These are phyloP conservation scores for Ceratonia siliqua DNA, from an alignment of 306 rosid genomes.

Conservation along the genomic window DNA sequence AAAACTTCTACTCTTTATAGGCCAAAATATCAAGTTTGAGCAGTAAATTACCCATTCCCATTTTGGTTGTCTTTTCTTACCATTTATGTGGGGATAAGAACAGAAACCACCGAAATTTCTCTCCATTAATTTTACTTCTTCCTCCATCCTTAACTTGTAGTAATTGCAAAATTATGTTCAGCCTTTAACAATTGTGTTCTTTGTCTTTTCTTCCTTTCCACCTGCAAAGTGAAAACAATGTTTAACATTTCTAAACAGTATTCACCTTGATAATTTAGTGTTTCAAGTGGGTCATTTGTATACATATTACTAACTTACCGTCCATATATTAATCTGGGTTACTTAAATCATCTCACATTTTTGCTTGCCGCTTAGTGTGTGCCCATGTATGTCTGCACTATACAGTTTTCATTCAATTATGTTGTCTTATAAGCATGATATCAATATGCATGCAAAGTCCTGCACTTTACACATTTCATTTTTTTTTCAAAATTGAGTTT, in stretches of 20 bases:
- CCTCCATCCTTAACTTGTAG: not conserved
- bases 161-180: not conserved
- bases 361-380: conserved; percentile 8
- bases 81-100: not conserved
- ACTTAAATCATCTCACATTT: not conserved
- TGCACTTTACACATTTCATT: conserved; percentile 7
- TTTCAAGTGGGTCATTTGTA: not conserved
- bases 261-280: not conserved
- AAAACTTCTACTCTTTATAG: not conserved
- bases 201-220: not conserved
- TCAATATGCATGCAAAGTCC: not conserved
- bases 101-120: not conserved
- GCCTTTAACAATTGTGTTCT: not conserved
- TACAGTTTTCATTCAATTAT: not conserved
- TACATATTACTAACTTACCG: not conserved
- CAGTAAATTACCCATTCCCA: not conserved
- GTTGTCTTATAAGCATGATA: conserved; percentile 6
- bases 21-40: not conserved
- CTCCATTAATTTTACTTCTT: not conserved
- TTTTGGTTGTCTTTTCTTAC: not conserved
- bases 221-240: not conserved
- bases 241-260: not conserved
- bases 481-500: conserved; percentile 3
- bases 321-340: not conserved
- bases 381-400: not conserved